phyloP scores from a whole-genome alignment of 1,284 basidiomycete species.

The Rhodotorula mucilaginosa region DNA sequence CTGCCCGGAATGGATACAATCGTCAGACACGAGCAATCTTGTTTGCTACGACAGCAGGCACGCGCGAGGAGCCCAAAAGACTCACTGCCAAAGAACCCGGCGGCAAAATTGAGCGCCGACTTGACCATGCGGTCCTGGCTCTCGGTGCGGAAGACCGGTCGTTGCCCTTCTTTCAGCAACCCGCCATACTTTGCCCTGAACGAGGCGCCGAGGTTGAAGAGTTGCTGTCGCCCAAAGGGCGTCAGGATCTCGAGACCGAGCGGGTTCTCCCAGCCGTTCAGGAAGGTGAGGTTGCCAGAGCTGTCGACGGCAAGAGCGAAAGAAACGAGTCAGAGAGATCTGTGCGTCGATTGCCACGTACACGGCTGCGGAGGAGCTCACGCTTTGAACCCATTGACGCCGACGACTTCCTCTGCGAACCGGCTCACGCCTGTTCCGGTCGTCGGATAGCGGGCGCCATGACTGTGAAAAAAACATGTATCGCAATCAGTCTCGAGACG shows the following conservation, averaged over 20 bases:
- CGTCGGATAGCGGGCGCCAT: constrained; percentile 73
- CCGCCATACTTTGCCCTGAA: constrained; percentile 65
- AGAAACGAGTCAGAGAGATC: no score
- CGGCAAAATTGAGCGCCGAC: constrained; percentile 53
- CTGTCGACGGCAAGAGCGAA: background rate
- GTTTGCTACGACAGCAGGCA: background rate
- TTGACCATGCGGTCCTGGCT: constrained; percentile 51
- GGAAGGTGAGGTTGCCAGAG: constrained; percentile 62
- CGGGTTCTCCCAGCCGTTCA: constrained; percentile 62
- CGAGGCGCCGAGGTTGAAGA: constrained; percentile 49
- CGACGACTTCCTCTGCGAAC: constrained; percentile 61
- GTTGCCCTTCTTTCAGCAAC: constrained; percentile 4
- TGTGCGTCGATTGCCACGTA: no score
- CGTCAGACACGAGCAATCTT: background rate
- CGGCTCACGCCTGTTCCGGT: constrained; percentile 61
- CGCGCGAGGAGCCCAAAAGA: background rate
- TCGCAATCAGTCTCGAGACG: background rate
- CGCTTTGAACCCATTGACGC: constrained; percentile 50
- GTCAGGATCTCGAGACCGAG: constrained; percentile 65
- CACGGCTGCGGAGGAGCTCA: background rate
- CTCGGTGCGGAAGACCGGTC: constrained; percentile 47
- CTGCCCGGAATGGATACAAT: no score
- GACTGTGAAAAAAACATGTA: constrained; percentile 1
- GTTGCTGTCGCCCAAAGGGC: constrained; percentile 58
- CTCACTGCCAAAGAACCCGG: constrained; percentile 43